phyloP scores from a whole-genome alignment of 2,329 filamentous ascomycete species.

The Neonectria faginata region DNA sequence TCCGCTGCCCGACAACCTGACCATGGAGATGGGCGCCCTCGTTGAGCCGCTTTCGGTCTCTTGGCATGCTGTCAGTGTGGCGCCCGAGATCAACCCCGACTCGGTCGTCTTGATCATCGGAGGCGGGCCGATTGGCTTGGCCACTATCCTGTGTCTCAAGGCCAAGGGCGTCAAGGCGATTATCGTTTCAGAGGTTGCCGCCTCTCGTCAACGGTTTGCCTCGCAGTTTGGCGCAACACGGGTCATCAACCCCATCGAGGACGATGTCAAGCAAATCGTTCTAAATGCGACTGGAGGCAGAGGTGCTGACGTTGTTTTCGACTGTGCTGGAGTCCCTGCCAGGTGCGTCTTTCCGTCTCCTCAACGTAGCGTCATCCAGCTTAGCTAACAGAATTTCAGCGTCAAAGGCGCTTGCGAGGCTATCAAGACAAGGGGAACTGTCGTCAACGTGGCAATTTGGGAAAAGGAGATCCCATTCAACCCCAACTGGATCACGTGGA shows the following conservation, averaged over 20 bases:
- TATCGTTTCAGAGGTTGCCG: conserved; percentile 60
- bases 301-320: conserved; percentile 70
- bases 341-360: conserved; percentile 26
- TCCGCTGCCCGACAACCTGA: conserved; percentile 62
- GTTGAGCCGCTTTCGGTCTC: conserved; percentile 65
- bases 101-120: conserved; percentile 62
- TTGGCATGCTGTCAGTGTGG: conserved; percentile 58
- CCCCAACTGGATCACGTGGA: conserved; percentile 45
- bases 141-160: conserved; percentile 59
- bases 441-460: conserved; percentile 76
- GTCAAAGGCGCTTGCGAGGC: conserved; percentile 57
- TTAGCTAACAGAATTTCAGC: conserved; percentile 14
- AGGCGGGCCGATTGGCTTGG: conserved; percentile 62
- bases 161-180: conserved; percentile 61
- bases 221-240: conserved; percentile 58
- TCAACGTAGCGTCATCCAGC: accelerated
- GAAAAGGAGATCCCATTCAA: conserved; percentile 55
- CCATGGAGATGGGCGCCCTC: conserved; percentile 63
- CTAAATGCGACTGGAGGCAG: conserved; percentile 59
- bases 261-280: conserved; percentile 60
- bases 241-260: conserved; percentile 54
- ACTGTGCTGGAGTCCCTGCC: conserved; percentile 67
- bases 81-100: conserved; percentile 54
- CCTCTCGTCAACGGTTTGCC: conserved; percentile 56
- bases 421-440: conserved; percentile 64